Conservation (phyloP, 305 asterid species). For the Rubia balearica region DNA sequence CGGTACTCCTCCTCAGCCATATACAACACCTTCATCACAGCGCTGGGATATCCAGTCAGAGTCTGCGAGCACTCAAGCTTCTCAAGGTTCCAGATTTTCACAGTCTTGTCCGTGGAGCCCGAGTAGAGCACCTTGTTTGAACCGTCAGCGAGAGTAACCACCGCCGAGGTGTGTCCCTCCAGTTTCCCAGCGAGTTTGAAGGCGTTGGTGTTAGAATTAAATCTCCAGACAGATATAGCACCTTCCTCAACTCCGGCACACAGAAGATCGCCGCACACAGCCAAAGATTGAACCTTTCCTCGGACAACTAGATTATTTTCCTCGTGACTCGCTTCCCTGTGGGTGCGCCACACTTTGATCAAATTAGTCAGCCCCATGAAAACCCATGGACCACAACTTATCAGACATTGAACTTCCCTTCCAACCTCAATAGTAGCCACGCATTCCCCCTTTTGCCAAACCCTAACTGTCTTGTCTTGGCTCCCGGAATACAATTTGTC, state of each 20-base stretch:
- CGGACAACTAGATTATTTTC: background rate
- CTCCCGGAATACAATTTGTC: conserved; percentile 89
- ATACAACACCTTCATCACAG: background rate
- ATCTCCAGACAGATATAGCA: background rate
- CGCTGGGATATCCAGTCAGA: background rate
- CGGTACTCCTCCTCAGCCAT: no score
- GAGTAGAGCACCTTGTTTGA: background rate
- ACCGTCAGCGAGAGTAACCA: background rate
- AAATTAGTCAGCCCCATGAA: background rate
- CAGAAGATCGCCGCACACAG: background rate
- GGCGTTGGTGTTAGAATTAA: background rate
- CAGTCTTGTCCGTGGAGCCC: background rate
- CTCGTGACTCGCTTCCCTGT: background rate
- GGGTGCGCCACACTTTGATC: background rate
- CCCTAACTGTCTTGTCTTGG: conserved; percentile 73
- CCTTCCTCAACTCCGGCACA: background rate
- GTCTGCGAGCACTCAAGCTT: background rate
- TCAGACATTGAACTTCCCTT: background rate
- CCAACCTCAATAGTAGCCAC: background rate
- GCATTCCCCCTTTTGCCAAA: conserved; percentile 44
- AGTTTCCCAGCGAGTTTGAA: background rate
- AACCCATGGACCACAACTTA: background rate
- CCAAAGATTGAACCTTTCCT: background rate
- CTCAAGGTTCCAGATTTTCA: background rate
- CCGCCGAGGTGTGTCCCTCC: background rate